A percentile compares a stretch with the other conserved stretches of the same genome.
These are phyloP conservation scores for Elaphomyces granulatus DNA, from an alignment of 495 filamentous ascomycete species.

Conservation along the genomic window DNA sequence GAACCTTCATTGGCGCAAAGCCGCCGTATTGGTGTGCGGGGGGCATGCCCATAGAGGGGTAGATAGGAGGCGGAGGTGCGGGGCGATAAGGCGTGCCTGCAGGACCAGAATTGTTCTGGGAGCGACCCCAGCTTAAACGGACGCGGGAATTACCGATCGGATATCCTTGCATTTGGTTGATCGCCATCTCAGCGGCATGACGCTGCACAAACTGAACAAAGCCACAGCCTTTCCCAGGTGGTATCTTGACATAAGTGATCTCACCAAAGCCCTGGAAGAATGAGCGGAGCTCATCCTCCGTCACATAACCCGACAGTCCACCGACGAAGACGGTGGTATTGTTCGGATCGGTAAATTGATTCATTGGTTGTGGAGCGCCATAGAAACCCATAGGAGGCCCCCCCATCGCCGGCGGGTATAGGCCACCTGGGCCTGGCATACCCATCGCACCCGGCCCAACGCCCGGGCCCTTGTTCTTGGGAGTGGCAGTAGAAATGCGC, in stretches of 20 bases:
- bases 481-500: slow-evolving; percentile 96
- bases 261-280: slow-evolving; percentile 99
- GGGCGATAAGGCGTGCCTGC: slow-evolving; percentile 96
- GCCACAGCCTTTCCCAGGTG: slow-evolving; percentile 95
- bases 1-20: slow-evolving; percentile 64
- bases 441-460: slow-evolving; percentile 43
- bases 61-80: slow-evolving; percentile 75
- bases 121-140: slow-evolving; percentile 91
- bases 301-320: slow-evolving; percentile 94
- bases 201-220: slow-evolving; percentile 99
- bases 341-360: slow-evolving; percentile 99
- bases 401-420: slow-evolving; percentile 52
- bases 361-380: slow-evolving; percentile 87
- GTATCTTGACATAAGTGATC: slow-evolving; percentile 99
- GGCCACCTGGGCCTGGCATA: slow-evolving; percentile 31
- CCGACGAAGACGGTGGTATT: slow-evolving; percentile 99
- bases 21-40: slow-evolving; percentile 58
- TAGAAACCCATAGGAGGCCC: slow-evolving; percentile 71
- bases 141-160: slow-evolving; percentile 98
- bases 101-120: slow-evolving; percentile 96
- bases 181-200: slow-evolving; percentile 98
- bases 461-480: slow-evolving; percentile 77
- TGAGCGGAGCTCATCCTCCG: slow-evolving; percentile 95
- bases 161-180: slow-evolving; percentile 99
- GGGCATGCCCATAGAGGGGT: slow-evolving; percentile 74